phyloP scores from a whole-genome alignment of 1,284 basidiomycete species.

The Cryptococcus jaspeensis region DNA sequence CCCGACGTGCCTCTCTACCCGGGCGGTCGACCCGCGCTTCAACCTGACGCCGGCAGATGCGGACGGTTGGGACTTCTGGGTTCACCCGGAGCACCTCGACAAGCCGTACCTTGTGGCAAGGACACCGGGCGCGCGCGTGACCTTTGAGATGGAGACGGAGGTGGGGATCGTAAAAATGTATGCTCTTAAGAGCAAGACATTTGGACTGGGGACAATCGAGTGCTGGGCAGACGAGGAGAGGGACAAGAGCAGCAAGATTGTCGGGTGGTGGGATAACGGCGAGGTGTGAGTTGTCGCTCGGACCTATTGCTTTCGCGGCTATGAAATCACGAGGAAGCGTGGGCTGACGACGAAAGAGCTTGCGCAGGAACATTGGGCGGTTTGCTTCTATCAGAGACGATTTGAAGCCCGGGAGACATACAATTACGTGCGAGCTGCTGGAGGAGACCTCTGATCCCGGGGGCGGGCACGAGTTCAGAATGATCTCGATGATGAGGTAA shows the following conservation, averaged over 20 bases:
- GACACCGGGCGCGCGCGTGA: conserved; percentile 35
- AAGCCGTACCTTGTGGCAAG: conserved; percentile 46
- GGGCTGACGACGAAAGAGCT: not conserved
- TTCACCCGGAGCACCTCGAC: conserved; percentile 41
- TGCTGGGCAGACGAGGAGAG: conserved; percentile 46
- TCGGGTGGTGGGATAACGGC: conserved; percentile 46
- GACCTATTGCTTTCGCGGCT: not conserved
- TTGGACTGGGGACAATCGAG: conserved; percentile 43
- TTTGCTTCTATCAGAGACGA: conserved; percentile 26
- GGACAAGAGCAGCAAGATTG: conserved; percentile 26
- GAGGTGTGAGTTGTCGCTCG: conserved; percentile 26
- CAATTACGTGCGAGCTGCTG: conserved; percentile 34
- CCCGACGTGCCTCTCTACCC: conserved; percentile 40
- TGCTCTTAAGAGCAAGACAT: conserved; percentile 37
- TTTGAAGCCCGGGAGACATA: conserved; percentile 29
- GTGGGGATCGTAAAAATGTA: conserved; percentile 49
- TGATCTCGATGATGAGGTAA: conserved; percentile 42
- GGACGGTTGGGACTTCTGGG: conserved; percentile 47
- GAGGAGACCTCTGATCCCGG: conserved; percentile 36
- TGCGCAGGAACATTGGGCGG: conserved; percentile 20
- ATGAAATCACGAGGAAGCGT: not conserved
- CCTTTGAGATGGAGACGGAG: conserved; percentile 41
- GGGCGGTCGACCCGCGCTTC: conserved; percentile 30
- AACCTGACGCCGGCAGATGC: conserved; percentile 38
- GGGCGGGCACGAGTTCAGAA: conserved; percentile 40